Evolutionary conservation across 768 basidiomycete genomes (phyloP), one percentile per base, ranked within the genome.

Genomic region (Rhodotorula graminis): DNA sequence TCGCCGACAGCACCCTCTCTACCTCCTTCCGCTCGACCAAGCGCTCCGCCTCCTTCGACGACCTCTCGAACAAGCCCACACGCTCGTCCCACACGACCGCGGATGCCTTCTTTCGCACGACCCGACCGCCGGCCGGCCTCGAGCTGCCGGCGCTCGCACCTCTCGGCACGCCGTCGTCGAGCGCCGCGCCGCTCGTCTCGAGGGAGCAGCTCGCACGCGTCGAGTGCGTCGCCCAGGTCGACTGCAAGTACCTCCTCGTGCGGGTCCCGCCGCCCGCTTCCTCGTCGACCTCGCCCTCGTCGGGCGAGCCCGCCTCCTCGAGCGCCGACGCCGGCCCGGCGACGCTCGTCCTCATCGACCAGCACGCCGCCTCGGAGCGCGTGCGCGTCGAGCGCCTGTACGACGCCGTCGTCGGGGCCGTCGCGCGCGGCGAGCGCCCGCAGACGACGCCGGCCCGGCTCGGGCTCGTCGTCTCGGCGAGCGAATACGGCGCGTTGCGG

Each of bases 331-430:
- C 12, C 6, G 44, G 2, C 37, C 27, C n/a, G 52, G 52, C 59
- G 65, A 79, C 82, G 3, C 85, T 98, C 44, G 83, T 95, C 46
- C 84, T 98, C 64, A 85, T 99, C 60, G 96, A 99, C 82, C 96
- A 99, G 80, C 96, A 99, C 80, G 96, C 96, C 21, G 95, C 94
- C n/a, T 92, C 96, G 79, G 96, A 99, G 81, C 88, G 96, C 31
- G 83, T 97, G 58, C 88, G 94, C 31, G 91, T 98, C 70, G 96
- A 99, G 82, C 82, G 83, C 40, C 90, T 91, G 80, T 84, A 95
- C 76, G 85, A 84, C 73, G 86, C 87, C 60, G 79, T 93, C 53
- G 56, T 69, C 33, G 53, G 55, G 7, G 58, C 61, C 27, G 65
- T 67, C 18, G 49, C 63, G 42, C 64, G 46, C 86, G 80, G 84